Evolutionary conservation across 2,329 filamentous ascomycete genomes (phyloP).

Genomic region (Kalmusia sp.): DNA sequence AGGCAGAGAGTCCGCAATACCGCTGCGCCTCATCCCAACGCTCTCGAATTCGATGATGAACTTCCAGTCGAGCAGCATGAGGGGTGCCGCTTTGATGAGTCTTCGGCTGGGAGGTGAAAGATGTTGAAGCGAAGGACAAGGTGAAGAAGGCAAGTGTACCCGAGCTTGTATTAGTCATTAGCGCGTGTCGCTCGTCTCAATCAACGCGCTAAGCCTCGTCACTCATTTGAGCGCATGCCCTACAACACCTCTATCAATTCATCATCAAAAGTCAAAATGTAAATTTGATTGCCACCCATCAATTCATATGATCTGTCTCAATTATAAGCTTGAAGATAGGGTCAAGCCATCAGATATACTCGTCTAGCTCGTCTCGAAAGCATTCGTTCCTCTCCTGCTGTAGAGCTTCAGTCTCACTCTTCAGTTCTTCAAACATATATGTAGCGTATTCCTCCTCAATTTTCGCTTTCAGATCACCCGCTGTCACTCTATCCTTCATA

Average conservation of each 20-base stretch:
- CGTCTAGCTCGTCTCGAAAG: too few species aligned
- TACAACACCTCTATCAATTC: too few species aligned
- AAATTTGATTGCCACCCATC: too few species aligned
- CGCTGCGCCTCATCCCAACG: not conserved
- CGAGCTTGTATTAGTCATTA: not conserved
- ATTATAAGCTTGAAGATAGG: too few species aligned
- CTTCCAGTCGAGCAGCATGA: not conserved
- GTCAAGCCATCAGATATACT: too few species aligned
- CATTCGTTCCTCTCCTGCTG: conserved; percentile 3
- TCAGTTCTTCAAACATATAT: conserved; percentile 13
- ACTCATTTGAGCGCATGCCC: too few species aligned
- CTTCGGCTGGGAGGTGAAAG: too few species aligned
- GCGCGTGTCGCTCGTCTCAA: not conserved
- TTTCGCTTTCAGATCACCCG: conserved; percentile 3
- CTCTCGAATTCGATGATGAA: not conserved
- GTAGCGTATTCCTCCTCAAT: conserved; percentile 13
- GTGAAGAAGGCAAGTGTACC: not conserved
- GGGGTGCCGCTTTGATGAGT: too few species aligned
- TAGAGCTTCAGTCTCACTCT: conserved; percentile 2
- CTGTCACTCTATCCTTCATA: conserved; percentile 11
- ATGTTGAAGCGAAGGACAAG: too few species aligned
- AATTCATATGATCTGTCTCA: too few species aligned
- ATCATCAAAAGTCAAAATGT: too few species aligned
- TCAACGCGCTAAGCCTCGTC: too few species aligned
- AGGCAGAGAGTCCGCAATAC: not conserved